These are phyloP conservation scores for Monosporascus sp. DNA, from an alignment of 2,329 filamentous ascomycete species.

Conservation along the genomic window DNA sequence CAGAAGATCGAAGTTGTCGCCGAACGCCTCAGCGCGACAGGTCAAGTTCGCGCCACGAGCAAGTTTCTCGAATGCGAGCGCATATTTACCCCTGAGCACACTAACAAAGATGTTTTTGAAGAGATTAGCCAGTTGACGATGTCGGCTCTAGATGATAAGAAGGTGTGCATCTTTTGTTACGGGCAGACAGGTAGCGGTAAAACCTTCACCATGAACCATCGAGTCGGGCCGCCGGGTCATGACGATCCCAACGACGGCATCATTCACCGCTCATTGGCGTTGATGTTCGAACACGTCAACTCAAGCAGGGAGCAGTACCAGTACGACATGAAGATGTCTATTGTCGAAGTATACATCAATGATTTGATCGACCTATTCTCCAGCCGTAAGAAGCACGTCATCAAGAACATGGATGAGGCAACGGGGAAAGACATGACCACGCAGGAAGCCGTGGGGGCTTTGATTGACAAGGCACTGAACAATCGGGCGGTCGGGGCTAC, in stretches of 20 bases:
- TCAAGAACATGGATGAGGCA: conserved; percentile 51
- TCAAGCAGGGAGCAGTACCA: conserved; percentile 82
- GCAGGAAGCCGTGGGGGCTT: conserved; percentile 64
- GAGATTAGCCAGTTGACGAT: conserved; percentile 97
- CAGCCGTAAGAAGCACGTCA: conserved; percentile 47
- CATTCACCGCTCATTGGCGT: conserved; percentile 85
- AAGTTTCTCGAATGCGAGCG: conserved; percentile 66
- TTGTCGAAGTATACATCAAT: conserved; percentile 97
- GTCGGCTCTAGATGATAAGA: conserved; percentile 90
- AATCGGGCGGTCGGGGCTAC: conserved; percentile 90
- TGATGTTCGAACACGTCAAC: conserved; percentile 84
- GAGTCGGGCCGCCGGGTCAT: not conserved
- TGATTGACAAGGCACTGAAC: conserved; percentile 70
- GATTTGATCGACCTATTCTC: conserved; percentile 80
- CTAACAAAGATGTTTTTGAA: conserved; percentile 82
- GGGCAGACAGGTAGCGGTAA: conserved; percentile 96
- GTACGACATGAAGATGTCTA: conserved; percentile 82
- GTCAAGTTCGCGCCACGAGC: not conserved
- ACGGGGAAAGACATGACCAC: conserved; percentile 6
- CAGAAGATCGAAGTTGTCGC: conserved; percentile 50
- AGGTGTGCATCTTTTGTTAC: conserved; percentile 97
- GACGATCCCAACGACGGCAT: conserved; percentile 63
- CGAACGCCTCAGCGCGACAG: not conserved
- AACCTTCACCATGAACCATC: conserved; percentile 81
- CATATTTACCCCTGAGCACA: conserved; percentile 71